Evolutionary conservation across 192 early-diverging fungal genomes (phyloP).

Genomic region (Cladochytrium replicatum): DNA sequence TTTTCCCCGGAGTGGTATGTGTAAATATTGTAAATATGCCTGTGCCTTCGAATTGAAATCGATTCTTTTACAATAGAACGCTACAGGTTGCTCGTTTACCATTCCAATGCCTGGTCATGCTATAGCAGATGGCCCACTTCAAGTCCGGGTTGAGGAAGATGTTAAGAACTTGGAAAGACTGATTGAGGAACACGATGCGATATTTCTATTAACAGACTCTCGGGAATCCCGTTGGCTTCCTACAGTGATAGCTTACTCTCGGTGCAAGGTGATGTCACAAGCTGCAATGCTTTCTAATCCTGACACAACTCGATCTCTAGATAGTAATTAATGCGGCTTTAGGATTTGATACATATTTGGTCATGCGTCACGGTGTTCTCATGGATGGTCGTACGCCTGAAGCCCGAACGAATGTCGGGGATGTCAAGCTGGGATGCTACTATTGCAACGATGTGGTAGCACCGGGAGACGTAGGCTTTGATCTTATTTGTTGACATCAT

Average conservation of each 20-base stretch:
- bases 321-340: constrained; percentile 89
- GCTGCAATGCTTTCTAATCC: not conserved
- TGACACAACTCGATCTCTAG: constrained; percentile 13
- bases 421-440: constrained; percentile 74
- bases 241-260: constrained; percentile 64
- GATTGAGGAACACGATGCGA: constrained; percentile 66
- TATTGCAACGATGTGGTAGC: constrained; percentile 98
- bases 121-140: constrained; percentile 20
- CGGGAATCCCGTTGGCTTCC: constrained; percentile 95
- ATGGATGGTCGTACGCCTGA: constrained; percentile 3
- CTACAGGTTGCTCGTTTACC: constrained; percentile 55
- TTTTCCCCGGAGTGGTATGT: constrained; percentile 76
- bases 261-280: constrained; percentile 38
- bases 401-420: constrained; percentile 2
- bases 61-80: constrained; percentile 30
- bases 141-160: constrained; percentile 27
- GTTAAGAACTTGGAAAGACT: constrained; percentile 48
- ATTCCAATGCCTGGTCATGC: constrained; percentile 99
- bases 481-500: not conserved
- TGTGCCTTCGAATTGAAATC: not conserved
- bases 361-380: constrained; percentile 85
- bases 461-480: constrained; percentile 68
- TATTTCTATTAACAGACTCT: constrained; percentile 90
- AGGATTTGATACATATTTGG: constrained; percentile 91
- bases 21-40: not conserved